phyloP scores from a whole-genome alignment of 805 yeast species.

The Isabelozyma pseudorhagii region DNA sequence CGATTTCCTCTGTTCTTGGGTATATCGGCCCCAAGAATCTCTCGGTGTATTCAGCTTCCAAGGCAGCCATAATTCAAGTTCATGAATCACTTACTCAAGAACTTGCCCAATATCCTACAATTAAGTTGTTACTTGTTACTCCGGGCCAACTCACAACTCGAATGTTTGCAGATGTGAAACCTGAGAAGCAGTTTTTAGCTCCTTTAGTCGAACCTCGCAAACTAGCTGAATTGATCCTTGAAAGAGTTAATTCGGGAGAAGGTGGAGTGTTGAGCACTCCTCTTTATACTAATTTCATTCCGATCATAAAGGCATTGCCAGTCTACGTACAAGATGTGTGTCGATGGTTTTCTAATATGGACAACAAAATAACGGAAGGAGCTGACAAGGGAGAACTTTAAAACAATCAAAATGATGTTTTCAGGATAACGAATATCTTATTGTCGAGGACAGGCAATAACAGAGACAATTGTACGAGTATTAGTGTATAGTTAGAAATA shows the following conservation, averaged over 20 bases:
- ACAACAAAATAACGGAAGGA: conserved; percentile 23
- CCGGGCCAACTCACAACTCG: conserved; percentile 51
- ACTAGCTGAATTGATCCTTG: conserved; percentile 34
- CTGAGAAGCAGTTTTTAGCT: conserved; percentile 42
- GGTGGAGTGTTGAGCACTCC: conserved; percentile 45
- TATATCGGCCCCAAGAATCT: conserved; percentile 46
- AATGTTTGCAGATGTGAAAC: conserved; percentile 48
- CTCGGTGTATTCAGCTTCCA: conserved; percentile 48
- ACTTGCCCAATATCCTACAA: conserved; percentile 12
- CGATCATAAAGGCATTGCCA: conserved; percentile 42
- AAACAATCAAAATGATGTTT: too few species aligned
- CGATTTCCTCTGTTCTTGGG: conserved; percentile 48
- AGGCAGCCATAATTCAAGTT: conserved; percentile 42
- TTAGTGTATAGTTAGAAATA: too few species aligned
- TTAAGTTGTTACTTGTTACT: conserved; percentile 36
- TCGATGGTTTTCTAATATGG: conserved; percentile 36
- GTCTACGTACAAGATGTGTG: conserved; percentile 30
- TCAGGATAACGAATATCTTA: too few species aligned
- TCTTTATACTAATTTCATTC: conserved; percentile 45
- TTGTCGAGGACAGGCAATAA: too few species aligned
- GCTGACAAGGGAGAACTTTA: too few species aligned
- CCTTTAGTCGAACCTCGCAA: conserved; percentile 40
- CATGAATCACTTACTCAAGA: conserved; percentile 47
- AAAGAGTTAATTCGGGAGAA: conserved; percentile 32
- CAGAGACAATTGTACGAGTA: too few species aligned